phyloP scores from a whole-genome alignment of 208 protist genomes.

The Leishmania martiniquensis region DNA sequence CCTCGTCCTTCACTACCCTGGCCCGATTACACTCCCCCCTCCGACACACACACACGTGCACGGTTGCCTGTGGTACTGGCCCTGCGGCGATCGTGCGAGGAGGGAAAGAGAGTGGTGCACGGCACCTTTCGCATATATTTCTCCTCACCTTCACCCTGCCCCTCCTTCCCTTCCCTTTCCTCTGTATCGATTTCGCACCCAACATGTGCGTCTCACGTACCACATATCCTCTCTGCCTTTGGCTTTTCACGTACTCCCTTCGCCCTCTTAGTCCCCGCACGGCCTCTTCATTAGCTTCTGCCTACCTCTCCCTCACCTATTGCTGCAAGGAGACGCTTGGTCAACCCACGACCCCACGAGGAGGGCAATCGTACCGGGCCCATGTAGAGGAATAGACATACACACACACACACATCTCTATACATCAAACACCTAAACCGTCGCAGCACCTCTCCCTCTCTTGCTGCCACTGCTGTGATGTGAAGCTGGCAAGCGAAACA shows the following conservation, averaged over 20 bases:
- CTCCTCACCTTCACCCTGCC: neutral
- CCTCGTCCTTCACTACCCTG: neutral
- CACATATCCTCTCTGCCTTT: neutral
- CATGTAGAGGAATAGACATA: too few relatives aligned
- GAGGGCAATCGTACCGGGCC: too few relatives aligned
- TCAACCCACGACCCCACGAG: too few relatives aligned
- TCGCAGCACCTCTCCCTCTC: too few relatives aligned
- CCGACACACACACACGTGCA: neutral
- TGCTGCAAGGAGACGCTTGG: too few relatives aligned
- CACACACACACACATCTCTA: too few relatives aligned
- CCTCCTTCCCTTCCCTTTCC: neutral
- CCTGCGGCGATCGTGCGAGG: neutral
- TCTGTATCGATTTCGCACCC: neutral
- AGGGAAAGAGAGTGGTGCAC: too few relatives aligned
- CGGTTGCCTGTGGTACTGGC: neutral
- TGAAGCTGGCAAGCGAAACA: too few relatives aligned
- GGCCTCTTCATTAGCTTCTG: neutral
- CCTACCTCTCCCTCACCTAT: too few relatives aligned
- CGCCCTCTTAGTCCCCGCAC: too few relatives aligned
- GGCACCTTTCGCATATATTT: neutral
- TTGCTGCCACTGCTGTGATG: too few relatives aligned
- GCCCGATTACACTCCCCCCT: neutral
- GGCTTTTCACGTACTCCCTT: neutral
- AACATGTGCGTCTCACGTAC: neutral
- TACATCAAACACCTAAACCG: too few relatives aligned